A percentile compares a stretch with the other conserved stretches of the same genome.
phyloP scores from a whole-genome alignment of 306 rosid species.

The Castanopsis chinensis region DNA sequence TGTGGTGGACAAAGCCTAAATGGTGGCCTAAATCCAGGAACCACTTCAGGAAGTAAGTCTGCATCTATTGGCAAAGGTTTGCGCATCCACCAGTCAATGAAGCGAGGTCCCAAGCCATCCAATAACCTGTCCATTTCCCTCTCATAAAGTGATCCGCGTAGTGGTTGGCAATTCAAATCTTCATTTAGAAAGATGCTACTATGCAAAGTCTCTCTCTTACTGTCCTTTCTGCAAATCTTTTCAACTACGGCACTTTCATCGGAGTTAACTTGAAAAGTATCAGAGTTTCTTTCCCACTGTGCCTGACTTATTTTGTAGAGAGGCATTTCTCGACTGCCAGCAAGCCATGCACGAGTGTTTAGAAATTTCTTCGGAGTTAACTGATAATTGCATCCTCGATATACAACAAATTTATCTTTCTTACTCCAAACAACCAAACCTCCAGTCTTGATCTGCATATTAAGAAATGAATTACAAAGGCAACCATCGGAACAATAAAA shows the following conservation, averaged over 20 bases:
- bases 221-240: constrained; percentile 20
- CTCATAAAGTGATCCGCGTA: constrained; percentile 58
- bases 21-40: constrained; percentile 71
- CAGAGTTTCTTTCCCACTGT: constrained; percentile 22
- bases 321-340: constrained; percentile 20
- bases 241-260: constrained; percentile 23
- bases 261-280: constrained; percentile 14
- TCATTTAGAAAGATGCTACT: constrained; percentile 10
- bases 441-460: constrained; percentile 69
- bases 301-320: constrained; percentile 16
- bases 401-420: constrained; percentile 68
- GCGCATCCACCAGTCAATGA: constrained; percentile 90
- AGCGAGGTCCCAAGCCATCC: constrained; percentile 88
- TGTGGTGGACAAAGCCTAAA: constrained; percentile 63
- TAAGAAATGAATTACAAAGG: constrained; percentile 23
- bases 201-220: constrained; percentile 19
- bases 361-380: constrained; percentile 22
- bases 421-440: constrained; percentile 80
- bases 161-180: constrained; percentile 28
- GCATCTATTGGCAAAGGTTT: constrained; percentile 95
- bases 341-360: constrained; percentile 22
- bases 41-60: constrained; percentile 73
- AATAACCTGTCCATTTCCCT: constrained; percentile 79
- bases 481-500: constrained; percentile 18
- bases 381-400: constrained; percentile 54